phyloP scores from a whole-genome alignment of 441 rosid genomes.

The Arabidopsis hybrid region DNA sequence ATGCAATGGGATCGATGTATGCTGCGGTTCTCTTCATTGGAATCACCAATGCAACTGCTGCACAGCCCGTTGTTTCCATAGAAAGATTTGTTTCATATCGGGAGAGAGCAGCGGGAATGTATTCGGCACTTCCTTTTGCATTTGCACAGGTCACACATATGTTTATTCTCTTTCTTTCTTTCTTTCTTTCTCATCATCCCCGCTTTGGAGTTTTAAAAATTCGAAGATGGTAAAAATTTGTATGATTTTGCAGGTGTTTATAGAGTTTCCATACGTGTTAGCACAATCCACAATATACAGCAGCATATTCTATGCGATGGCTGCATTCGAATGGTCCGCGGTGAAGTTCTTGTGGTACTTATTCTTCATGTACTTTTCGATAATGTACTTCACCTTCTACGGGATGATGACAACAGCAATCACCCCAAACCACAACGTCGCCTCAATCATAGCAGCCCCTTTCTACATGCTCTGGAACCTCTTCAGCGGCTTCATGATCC shows the following conservation, averaged over 20 bases:
- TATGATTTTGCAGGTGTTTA: constrained; percentile 64
- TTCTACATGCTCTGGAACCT: constrained; percentile 99
- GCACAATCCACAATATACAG: constrained; percentile 79
- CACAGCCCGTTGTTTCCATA: constrained; percentile 92
- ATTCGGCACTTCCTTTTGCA: constrained; percentile 90
- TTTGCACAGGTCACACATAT: constrained; percentile 79
- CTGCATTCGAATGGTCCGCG: constrained; percentile 83
- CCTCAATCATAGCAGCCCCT: constrained; percentile 90
- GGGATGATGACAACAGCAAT: constrained; percentile 99
- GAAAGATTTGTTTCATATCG: constrained; percentile 96
- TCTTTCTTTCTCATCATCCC: constrained; percentile 14
- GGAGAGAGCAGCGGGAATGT: constrained; percentile 98
- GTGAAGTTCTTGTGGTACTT: constrained; percentile 90
- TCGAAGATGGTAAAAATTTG: background rate
- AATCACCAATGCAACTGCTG: constrained; percentile 85
- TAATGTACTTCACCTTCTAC: constrained; percentile 93
- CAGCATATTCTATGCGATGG: constrained; percentile 88
- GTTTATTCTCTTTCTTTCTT: constrained; percentile 15
- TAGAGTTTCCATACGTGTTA: constrained; percentile 94
- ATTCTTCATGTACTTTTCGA: constrained; percentile 93
- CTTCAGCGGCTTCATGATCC: constrained; percentile 97
- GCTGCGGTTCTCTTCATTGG: constrained; percentile 91
- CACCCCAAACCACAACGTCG: constrained; percentile 97
- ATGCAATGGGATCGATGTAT: constrained; percentile 97
- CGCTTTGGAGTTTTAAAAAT: background rate